Conservation (phyloP, 306 rosid genomes). For the Inga leiocalycina region DNA sequence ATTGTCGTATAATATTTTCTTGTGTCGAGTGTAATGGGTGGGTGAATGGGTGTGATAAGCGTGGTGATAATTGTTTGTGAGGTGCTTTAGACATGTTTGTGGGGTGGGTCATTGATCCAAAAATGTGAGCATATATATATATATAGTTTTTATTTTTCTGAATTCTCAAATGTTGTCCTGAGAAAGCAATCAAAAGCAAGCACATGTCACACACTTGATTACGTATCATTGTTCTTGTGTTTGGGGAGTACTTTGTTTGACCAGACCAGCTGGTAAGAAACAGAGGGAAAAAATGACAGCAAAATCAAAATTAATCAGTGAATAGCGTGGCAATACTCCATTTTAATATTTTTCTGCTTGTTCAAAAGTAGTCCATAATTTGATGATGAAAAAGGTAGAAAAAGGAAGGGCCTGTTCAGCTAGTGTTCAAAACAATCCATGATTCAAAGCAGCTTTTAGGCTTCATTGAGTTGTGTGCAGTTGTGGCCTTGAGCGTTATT, state of each 20-base stretch:
- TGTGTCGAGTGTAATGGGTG: not conserved
- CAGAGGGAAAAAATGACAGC: not conserved
- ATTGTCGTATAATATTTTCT: not conserved
- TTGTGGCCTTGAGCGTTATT: not conserved
- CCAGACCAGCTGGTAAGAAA: conserved; percentile 20
- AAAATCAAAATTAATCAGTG: not conserved
- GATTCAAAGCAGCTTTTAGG: conserved; percentile 31
- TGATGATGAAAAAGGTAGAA: not conserved
- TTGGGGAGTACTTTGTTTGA: conserved; percentile 44
- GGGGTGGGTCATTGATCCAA: conserved; percentile 39
- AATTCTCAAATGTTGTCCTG: conserved; percentile 30
- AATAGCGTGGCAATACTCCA: not conserved
- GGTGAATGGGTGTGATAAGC: not conserved
- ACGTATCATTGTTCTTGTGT: conserved; percentile 41
- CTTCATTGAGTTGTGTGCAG: not conserved
- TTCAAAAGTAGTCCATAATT: conserved; percentile 21
- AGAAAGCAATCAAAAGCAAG: conserved; percentile 44
- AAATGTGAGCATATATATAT: conserved; percentile 34
- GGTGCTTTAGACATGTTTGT: not conserved
- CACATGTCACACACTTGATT: conserved; percentile 48
- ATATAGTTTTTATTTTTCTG: conserved; percentile 5
- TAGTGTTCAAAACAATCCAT: conserved; percentile 23
- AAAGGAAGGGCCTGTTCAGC: not conserved
- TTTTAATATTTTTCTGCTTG: conserved; percentile 25
- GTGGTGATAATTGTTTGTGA: not conserved